Conservation (phyloP, 208 protist species). For the Entamoeba moshkovskii region DNA sequence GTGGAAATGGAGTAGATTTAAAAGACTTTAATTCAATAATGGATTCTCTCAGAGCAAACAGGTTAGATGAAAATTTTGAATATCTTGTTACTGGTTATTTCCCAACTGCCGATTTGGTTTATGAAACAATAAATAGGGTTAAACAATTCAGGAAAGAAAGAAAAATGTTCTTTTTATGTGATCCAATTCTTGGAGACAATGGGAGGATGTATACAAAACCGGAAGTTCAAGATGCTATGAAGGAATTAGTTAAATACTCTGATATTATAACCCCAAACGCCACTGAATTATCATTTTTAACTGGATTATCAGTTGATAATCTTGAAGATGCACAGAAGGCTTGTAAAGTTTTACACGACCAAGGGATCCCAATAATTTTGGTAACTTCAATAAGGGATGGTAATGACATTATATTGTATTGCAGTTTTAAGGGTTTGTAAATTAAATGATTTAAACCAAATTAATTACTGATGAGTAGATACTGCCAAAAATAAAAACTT, state of each 20-base stretch:
- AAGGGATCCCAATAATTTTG: not conserved
- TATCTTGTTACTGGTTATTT: not conserved
- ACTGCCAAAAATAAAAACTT: not conserved
- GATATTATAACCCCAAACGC: not conserved
- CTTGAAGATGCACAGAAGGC: not conserved
- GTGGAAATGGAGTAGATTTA: not conserved
- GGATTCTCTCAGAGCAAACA: not conserved
- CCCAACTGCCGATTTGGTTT: not conserved
- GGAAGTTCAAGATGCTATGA: not conserved
- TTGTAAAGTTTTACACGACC: not conserved
- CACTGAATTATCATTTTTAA: not conserved
- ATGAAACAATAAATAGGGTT: not conserved
- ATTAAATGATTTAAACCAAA: no score
- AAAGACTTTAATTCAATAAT: not conserved
- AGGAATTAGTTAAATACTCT: not conserved
- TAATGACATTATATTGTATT: not conserved
- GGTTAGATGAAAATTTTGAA: not conserved
- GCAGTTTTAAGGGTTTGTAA: not conserved
- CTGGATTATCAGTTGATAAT: not conserved
- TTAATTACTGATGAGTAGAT: no score
- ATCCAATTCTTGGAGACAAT: not conserved
- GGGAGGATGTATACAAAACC: not conserved
- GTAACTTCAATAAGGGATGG: not conserved
- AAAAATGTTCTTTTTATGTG: not conserved
- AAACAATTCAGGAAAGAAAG: not conserved